phyloP scores from a whole-genome alignment of 2,329 filamentous ascomycete species.

The Dothideomycetes sp. region DNA sequence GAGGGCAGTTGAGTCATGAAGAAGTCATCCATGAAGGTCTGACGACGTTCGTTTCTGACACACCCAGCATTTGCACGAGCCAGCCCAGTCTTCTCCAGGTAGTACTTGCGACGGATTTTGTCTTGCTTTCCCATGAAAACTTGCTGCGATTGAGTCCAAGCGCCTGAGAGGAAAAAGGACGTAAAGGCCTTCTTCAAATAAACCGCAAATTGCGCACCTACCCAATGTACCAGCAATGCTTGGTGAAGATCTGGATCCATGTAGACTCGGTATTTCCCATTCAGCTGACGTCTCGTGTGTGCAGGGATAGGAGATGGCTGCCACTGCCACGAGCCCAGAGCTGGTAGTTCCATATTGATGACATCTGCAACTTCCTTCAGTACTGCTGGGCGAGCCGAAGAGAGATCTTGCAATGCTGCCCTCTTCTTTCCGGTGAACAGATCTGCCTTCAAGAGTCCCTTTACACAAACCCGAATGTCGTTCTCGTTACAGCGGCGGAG shows the following conservation, averaged over 20 bases:
- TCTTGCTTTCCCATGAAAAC: constrained; percentile 25
- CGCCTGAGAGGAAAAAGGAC: constrained; percentile 24
- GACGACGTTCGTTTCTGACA: constrained; percentile 17
- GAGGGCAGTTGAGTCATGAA: constrained; percentile 47
- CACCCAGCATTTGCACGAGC: neutral
- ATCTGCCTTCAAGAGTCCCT: constrained; percentile 38
- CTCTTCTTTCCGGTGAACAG: constrained; percentile 42
- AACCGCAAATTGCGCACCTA: constrained; percentile 42
- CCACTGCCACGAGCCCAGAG: constrained; percentile 44
- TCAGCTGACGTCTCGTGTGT: constrained; percentile 42
- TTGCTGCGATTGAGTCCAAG: constrained; percentile 28
- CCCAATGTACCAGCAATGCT: constrained; percentile 43
- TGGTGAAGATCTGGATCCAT: constrained; percentile 50
- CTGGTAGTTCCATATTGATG: constrained; percentile 43
- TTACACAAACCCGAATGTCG: constrained; percentile 34
- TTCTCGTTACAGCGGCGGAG: constrained; percentile 30
- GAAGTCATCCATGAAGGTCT: constrained; percentile 33
- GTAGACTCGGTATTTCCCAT: constrained; percentile 48
- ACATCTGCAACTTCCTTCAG: constrained; percentile 45
- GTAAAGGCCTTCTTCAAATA: constrained; percentile 33
- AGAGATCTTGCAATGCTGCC: constrained; percentile 39
- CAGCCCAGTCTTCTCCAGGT: constrained; percentile 21
- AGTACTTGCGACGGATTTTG: constrained; percentile 33
- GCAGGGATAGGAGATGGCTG: constrained; percentile 32
- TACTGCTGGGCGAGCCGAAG: constrained; percentile 34